phyloP scores from a whole-genome alignment of 768 basidiomycete species.

The Pisolithus sp. region DNA sequence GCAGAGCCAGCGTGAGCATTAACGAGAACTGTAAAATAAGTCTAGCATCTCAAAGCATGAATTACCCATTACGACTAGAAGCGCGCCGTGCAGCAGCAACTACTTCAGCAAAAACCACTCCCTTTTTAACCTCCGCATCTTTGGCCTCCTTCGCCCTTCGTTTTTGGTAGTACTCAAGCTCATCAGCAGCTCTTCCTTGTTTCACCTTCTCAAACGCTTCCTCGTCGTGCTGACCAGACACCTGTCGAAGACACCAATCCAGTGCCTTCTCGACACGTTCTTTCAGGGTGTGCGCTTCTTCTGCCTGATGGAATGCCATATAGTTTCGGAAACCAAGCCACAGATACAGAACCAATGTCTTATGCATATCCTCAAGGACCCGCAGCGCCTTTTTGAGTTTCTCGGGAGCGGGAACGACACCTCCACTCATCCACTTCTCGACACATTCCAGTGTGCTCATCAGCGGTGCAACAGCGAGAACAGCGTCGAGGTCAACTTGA shows the following conservation, averaged over 20 bases:
- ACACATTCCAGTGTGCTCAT: slow-evolving; percentile 16
- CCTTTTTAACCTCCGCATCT: slow-evolving; percentile 10
- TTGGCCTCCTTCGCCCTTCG: slow-evolving; percentile 5
- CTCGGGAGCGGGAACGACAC: background rate
- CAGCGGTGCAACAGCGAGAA: slow-evolving; percentile 17
- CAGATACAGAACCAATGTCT: slow-evolving; percentile 67
- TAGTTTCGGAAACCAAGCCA: slow-evolving; percentile 76
- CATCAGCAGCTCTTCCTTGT: background rate
- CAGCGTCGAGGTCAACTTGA: slow-evolving; percentile 2
- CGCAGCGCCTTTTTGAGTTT: slow-evolving; percentile 10
- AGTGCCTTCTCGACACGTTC: slow-evolving; percentile 57
- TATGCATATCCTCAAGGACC: slow-evolving; percentile 72
- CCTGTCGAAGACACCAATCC: slow-evolving; percentile 50
- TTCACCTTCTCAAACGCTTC: background rate
- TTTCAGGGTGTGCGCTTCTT: slow-evolving; percentile 49
- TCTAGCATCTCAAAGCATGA: no score
- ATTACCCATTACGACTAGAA: background rate
- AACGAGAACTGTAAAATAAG: no score
- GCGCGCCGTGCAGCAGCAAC: background rate
- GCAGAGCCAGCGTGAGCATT: no score
- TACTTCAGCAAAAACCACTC: slow-evolving; percentile 17
- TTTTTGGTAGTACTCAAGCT: slow-evolving; percentile 18
- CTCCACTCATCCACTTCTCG: slow-evolving; percentile 18
- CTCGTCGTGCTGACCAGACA: slow-evolving; percentile 23
- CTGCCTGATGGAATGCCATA: slow-evolving; percentile 57